Conservation (phyloP, 2,329 filamentous ascomycete genomes). For the Colletotrichum sp. region DNA sequence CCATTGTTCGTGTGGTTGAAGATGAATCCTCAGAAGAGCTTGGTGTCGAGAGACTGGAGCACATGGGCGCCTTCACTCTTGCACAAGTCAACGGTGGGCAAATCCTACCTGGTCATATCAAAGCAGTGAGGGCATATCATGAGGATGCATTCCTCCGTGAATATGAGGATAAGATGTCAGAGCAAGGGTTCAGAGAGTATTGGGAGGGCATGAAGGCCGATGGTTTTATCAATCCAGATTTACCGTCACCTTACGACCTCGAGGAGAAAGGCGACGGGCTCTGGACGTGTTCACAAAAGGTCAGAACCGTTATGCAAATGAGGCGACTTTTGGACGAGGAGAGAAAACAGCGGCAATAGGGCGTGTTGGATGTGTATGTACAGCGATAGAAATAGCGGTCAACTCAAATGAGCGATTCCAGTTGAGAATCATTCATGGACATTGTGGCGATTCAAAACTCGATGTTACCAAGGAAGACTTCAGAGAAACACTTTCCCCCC, state of each 20-base stretch:
- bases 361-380: background rate
- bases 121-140: background rate
- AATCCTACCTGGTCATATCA: background rate
- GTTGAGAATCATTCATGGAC: accelerated
- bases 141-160: background rate
- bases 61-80: background rate
- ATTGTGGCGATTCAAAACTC: accelerated
- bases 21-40: background rate
- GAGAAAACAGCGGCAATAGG: background rate
- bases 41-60: accelerated
- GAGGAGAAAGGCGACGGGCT: accelerated
- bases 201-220: accelerated
- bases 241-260: background rate
- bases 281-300: background rate
- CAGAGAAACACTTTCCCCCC: accelerated
- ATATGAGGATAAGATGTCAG: background rate
- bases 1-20: background rate
- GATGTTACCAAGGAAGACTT: background rate
- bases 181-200: background rate
- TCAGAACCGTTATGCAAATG: no score
- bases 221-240: background rate
- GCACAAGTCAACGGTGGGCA: background rate
- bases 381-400: background rate
- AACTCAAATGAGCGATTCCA: accelerated
- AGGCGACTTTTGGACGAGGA: background rate